A percentile compares a stretch with the other conserved stretches of the same genome.
Conservation (phyloP, 345 rosid genomes). For the Eucalyptus guilfoylei region DNA sequence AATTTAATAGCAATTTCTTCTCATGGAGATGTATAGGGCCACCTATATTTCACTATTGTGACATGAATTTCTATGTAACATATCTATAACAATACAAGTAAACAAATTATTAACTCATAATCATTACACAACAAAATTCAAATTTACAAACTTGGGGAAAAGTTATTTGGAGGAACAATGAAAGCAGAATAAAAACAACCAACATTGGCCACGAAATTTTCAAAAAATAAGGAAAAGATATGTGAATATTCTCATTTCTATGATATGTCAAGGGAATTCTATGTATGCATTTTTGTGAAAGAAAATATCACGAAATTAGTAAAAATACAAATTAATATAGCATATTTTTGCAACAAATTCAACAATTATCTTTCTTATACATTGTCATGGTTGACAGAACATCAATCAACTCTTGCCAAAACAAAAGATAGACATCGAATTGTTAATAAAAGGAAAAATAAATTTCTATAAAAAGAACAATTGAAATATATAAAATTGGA, state of each 20-base stretch:
- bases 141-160: background rate
- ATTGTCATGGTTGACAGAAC: background rate
- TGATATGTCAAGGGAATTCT: background rate
- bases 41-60: background rate
- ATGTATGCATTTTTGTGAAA: background rate
- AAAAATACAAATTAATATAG: background rate
- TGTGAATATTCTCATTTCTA: background rate
- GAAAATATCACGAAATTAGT: background rate
- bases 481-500: background rate
- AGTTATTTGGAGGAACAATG: background rate
- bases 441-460: background rate
- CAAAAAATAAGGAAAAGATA: background rate
- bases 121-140: background rate
- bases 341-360: background rate
- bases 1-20: too few relatives aligned
- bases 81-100: background rate
- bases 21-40: background rate
- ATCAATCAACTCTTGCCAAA: background rate
- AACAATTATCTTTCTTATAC: background rate
- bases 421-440: background rate
- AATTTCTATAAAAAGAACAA: too few relatives aligned
- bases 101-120: too few relatives aligned
- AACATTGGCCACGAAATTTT: background rate
- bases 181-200: background rate
- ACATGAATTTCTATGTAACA: background rate